Evolutionary conservation across 148 eudicot genomes (phyloP).

Genomic region (Cornus kousa): DNA sequence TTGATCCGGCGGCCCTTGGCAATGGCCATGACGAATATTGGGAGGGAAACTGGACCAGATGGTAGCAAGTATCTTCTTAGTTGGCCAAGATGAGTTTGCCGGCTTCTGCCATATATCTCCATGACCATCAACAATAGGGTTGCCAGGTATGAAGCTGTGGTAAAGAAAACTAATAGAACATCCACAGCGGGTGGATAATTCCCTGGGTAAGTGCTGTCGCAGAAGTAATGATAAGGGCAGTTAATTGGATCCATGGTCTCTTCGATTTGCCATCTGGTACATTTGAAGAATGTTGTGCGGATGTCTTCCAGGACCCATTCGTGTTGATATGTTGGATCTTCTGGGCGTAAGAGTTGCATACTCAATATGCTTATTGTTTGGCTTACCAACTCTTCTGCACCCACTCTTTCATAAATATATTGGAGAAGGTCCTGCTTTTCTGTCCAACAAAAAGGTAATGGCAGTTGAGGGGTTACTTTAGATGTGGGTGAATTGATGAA

Average conservation of each 20-base stretch:
- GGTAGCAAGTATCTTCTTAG: slow-evolving; percentile 42
- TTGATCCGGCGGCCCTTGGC: slow-evolving; percentile 49
- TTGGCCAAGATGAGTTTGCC: slow-evolving; percentile 17
- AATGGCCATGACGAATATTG: slow-evolving; percentile 35
- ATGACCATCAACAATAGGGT: slow-evolving; percentile 22
- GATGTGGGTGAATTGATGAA: slow-evolving; percentile 39
- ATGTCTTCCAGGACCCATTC: slow-evolving; percentile 19
- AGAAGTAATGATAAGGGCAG: slow-evolving; percentile 63
- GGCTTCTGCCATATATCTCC: slow-evolving; percentile 15
- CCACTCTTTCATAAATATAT: neutral
- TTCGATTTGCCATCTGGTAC: slow-evolving; percentile 59
- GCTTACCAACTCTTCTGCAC: neutral
- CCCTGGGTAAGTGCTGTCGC: slow-evolving; percentile 42
- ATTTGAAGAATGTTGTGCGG: slow-evolving; percentile 44
- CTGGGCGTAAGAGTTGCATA: slow-evolving; percentile 15
- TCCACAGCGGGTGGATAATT: slow-evolving; percentile 38
- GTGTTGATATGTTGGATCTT: slow-evolving; percentile 12
- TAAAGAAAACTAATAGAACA: slow-evolving; percentile 16
- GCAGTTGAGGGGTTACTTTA: slow-evolving; percentile 45
- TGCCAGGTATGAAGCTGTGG: slow-evolving; percentile 23
- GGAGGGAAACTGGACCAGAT: slow-evolving; percentile 49
- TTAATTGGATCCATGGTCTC: slow-evolving; percentile 54
- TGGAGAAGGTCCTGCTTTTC: neutral
- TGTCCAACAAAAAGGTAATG: neutral
- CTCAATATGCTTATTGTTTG: neutral